A percentile compares a stretch with the other conserved stretches of the same genome.
Evolutionary conservation across 2,329 filamentous ascomycete genomes (phyloP).

Genomic region (Alternaria sp.): DNA sequence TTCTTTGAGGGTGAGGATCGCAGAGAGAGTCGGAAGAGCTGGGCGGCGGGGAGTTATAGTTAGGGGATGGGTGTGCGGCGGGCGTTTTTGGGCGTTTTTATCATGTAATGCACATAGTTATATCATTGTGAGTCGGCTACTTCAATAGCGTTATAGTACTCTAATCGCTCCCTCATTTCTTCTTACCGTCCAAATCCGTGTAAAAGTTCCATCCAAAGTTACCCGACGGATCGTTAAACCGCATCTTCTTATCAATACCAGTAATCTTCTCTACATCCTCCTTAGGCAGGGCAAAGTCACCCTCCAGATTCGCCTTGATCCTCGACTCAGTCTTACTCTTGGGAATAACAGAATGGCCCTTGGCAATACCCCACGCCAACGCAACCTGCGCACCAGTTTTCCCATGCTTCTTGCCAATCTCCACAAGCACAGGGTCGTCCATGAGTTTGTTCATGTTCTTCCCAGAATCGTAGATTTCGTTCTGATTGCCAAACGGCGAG

Average conservation of each 20-base stretch:
- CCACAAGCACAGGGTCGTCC: conserved; percentile 66
- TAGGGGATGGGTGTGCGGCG: neutral
- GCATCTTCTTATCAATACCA: conserved; percentile 64
- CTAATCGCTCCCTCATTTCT: conserved; percentile 6
- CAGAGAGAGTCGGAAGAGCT: conserved; percentile 31
- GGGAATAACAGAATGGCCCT: conserved; percentile 42
- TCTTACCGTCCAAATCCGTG: conserved; percentile 61
- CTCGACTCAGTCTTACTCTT: conserved; percentile 42
- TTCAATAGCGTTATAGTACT: neutral
- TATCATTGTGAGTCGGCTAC: neutral
- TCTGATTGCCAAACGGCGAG: conserved; percentile 45
- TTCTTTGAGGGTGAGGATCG: conserved; percentile 34
- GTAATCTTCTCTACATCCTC: conserved; percentile 73
- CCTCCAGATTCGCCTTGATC: conserved; percentile 46
- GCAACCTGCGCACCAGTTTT: conserved; percentile 83
- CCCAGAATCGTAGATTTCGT: conserved; percentile 39
- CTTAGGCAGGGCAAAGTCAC: conserved; percentile 73
- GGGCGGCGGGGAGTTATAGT: conserved; percentile 35
- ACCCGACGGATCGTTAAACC: conserved; percentile 66
- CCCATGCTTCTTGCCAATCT: conserved; percentile 68
- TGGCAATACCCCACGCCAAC: conserved; percentile 84
- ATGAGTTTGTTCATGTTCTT: conserved; percentile 48
- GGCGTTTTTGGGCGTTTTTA: neutral
- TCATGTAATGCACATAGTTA: neutral
- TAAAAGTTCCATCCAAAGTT: conserved; percentile 66